phyloP scores from a whole-genome alignment of 495 filamentous ascomycete genomes.

The Podospora pseudopauciseta region DNA sequence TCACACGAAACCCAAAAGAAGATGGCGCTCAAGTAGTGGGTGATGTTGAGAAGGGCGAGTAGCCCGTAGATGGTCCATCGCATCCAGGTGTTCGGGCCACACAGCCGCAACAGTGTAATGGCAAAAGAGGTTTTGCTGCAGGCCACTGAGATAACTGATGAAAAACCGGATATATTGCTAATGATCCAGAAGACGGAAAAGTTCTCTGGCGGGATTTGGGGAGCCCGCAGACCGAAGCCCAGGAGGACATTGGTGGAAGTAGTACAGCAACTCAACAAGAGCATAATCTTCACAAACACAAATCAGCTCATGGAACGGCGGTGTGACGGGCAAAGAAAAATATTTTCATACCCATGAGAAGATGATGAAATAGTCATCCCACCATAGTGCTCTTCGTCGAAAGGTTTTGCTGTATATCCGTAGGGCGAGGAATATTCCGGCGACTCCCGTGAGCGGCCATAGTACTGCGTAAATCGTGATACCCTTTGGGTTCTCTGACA shows the following conservation, averaged over 20 bases:
- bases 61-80: conserved; percentile 28
- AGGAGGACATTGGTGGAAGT: conserved; percentile 14
- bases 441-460: conserved; percentile 30
- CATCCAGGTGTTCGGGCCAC: conserved; percentile 22
- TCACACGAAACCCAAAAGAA: conserved; percentile 40
- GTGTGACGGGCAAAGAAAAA: neutral
- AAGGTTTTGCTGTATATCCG: conserved; percentile 34
- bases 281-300: conserved; percentile 14
- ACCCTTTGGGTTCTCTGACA: conserved; percentile 14
- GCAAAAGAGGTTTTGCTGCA: conserved; percentile 39
- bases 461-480: conserved; percentile 12
- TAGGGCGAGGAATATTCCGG: conserved; percentile 27
- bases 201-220: conserved; percentile 20
- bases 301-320: neutral
- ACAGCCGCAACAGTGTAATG: conserved; percentile 29
- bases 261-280: conserved; percentile 13
- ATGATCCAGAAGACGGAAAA: conserved; percentile 14
- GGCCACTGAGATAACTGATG: conserved; percentile 24
- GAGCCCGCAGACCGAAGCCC: conserved; percentile 20
- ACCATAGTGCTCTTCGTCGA: conserved; percentile 28
- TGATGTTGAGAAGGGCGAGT: conserved; percentile 36
- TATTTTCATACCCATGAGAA: conserved; percentile 31
- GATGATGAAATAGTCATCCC: conserved; percentile 35
- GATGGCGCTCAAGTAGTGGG: conserved; percentile 37
- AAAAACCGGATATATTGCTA: conserved; percentile 23